Evolutionary conservation across 2,329 filamentous ascomycete species (phyloP).

Genomic region (Exophiala calicioides): DNA sequence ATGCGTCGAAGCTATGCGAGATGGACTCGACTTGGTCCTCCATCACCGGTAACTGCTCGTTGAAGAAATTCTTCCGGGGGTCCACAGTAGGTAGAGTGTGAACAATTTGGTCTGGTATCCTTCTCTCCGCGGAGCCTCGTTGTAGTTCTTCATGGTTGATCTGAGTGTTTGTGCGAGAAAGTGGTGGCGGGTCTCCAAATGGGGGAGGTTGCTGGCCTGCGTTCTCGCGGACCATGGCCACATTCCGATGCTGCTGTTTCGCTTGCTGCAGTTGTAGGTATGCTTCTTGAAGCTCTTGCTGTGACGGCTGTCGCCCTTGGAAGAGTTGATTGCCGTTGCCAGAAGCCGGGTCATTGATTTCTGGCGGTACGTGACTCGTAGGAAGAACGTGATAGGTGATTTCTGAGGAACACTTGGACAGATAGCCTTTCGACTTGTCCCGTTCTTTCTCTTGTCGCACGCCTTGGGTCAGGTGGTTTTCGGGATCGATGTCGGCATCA

Average conservation of each 20-base stretch:
- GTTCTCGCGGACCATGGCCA: conserved; percentile 53
- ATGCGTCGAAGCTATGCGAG: conserved; percentile 60
- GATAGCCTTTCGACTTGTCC: conserved; percentile 63
- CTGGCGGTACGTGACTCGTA: conserved; percentile 61
- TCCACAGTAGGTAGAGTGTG: conserved; percentile 56
- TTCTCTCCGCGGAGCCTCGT: conserved; percentile 44
- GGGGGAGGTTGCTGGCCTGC: conserved; percentile 60
- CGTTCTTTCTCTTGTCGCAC: conserved; percentile 59
- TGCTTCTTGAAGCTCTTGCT: conserved; percentile 60
- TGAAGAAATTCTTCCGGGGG: conserved; percentile 48
- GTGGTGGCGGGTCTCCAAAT: conserved; percentile 43
- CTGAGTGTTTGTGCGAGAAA: conserved; percentile 45
- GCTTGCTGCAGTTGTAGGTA: conserved; percentile 56
- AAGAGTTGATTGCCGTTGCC: conserved; percentile 42
- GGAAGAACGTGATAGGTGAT: conserved; percentile 68
- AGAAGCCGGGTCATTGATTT: conserved; percentile 46
- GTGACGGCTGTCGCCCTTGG: conserved; percentile 53
- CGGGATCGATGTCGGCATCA: conserved; percentile 44
- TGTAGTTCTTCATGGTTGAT: conserved; percentile 42
- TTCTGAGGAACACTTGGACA: conserved; percentile 67
- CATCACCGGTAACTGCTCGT: conserved; percentile 41
- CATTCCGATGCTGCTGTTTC: conserved; percentile 48
- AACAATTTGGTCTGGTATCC: conserved; percentile 45
- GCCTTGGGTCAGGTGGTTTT: conserved; percentile 49
- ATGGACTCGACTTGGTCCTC: conserved; percentile 61